Evolutionary conservation across 176 grass and related monocot species (phyloP).

Genomic region (Coix lacrymajobi): DNA sequence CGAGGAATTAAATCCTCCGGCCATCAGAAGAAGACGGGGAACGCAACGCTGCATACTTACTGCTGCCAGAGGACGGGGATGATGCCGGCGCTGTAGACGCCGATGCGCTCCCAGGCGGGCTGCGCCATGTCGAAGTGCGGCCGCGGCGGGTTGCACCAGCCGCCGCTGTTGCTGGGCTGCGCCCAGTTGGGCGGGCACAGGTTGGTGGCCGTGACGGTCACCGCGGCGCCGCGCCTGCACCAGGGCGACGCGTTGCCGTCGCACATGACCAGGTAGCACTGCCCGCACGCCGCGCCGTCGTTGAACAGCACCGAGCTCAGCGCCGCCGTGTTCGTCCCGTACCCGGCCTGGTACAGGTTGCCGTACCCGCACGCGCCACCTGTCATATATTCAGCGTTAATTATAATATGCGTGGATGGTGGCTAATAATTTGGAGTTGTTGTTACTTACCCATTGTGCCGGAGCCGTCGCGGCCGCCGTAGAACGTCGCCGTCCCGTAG

Average conservation of each 20-base stretch:
- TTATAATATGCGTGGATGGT: no score
- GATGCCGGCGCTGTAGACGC: constrained; percentile 18
- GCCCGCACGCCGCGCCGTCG: constrained; percentile 57
- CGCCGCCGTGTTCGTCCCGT: constrained; percentile 64
- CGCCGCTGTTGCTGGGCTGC: constrained; percentile 57
- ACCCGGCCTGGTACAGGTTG: constrained; percentile 54
- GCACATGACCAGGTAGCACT: constrained; percentile 66
- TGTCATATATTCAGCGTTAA: no score
- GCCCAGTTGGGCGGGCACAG: constrained; percentile 76
- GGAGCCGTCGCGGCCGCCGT: not conserved
- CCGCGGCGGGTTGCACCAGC: constrained; percentile 78
- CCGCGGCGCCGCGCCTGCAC: constrained; percentile 14
- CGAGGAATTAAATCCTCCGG: no score
- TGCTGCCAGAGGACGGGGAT: constrained; percentile 23
- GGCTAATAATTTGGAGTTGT: not conserved
- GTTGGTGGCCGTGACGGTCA: constrained; percentile 65
- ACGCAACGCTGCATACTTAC: not conserved
- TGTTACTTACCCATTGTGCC: constrained; percentile 1
- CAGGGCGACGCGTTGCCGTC: constrained; percentile 16
- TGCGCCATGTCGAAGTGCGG: constrained; percentile 57
- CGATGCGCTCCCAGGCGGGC: constrained; percentile 20
- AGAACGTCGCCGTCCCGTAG: constrained; percentile 23
- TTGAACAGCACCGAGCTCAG: constrained; percentile 66
- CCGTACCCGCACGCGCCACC: constrained; percentile 79
- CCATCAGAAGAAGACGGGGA: not conserved